Evolutionary conservation across 1,284 basidiomycete genomes (phyloP), one percentile per base, ranked within the genome.

Genomic region (Ceratobasidium sp.): DNA sequence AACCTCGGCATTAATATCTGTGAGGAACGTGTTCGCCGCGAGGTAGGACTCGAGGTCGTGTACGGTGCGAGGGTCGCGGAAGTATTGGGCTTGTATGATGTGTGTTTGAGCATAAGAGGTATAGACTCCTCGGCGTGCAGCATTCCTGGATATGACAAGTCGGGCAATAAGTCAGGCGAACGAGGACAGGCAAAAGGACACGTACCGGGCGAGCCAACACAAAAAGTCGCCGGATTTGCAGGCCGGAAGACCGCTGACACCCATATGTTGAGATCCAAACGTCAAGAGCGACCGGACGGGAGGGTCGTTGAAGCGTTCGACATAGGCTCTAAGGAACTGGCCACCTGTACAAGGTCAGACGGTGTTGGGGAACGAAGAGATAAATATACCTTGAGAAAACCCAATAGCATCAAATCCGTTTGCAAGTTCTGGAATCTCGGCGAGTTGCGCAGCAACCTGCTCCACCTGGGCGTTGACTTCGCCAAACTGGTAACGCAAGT

Each of bases 81-180:
- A 98, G 83, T 98, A 99, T 80, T 98, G 95, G 0, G 97, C 97
- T 87, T 94, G 92, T 51, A 98, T 82, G 74, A 97, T 81, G 80
- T 96, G 91, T 24, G 84, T 80, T 81, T 98, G 96, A 0, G 92
- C 94, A 89, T 91, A 97, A 13, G 86, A 78, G 19, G 88, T 89
- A 81, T 98, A 98, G 34, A 96, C 90, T 0, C 92, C 93, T 9
- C 86, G 83, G 74, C 88, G 88, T 9, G 89, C 88, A 0, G 90
- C 53, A 31, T 56, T 69, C 8, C 66, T 66, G 27, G 9, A 22
- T n/a, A 24, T 24, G 43, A 13, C 14, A 16, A n/a, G 27, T 39
- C n/a, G 14, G 64, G 22, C n/a, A n/a, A n/a, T n/a, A n/a, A 3
- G 39, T 19, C 14, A 29, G 39, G 48, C 4, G 27, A 13, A 29